Percentiles rank a stretch among this genome's conserved stretches.
phyloP scores from a whole-genome alignment of 2,329 filamentous ascomycete genomes.

The Grosmannia huntii region DNA sequence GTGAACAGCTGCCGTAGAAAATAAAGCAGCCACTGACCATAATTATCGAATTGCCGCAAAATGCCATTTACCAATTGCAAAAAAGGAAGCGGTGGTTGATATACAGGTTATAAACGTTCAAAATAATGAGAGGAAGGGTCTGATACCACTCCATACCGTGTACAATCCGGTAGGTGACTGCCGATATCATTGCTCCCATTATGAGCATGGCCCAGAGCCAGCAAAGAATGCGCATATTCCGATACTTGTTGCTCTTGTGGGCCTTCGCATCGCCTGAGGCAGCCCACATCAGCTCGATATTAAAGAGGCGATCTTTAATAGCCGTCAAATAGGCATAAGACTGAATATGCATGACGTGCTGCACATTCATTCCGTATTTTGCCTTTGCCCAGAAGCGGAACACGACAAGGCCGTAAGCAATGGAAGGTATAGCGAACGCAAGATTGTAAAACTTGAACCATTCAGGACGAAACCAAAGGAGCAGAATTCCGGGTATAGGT shows the following conservation, averaged over 20 bases:
- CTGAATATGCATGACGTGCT: slow-evolving; percentile 6
- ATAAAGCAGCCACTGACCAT: not conserved
- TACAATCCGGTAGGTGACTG: not conserved
- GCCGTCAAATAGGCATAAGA: slow-evolving; percentile 5
- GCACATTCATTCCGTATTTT: slow-evolving; percentile 3
- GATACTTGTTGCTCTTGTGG: slow-evolving; percentile 7
- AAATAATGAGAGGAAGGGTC: not conserved
- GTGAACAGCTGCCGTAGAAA: not conserved
- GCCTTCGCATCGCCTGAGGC: slow-evolving; percentile 3
- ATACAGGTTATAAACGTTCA: slow-evolving; percentile 4
- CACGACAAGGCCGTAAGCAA: slow-evolving; percentile 1
- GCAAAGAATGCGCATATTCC: slow-evolving; percentile 6
- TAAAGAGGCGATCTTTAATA: slow-evolving; percentile 6
- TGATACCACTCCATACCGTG: slow-evolving; percentile 2
- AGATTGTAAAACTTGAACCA: slow-evolving; percentile 7
- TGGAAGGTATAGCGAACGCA: slow-evolving; percentile 3
- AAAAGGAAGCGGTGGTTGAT: slow-evolving; percentile 3
- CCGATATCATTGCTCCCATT: not conserved
- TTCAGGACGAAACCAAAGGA: slow-evolving; percentile 1
- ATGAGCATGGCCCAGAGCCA: slow-evolving; percentile 1
- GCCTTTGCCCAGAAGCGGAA: slow-evolving; percentile 6
- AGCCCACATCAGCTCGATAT: slow-evolving; percentile 5
- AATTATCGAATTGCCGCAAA: not conserved
- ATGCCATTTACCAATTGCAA: slow-evolving; percentile 1
- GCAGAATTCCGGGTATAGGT: slow-evolving; percentile 3